These are phyloP conservation scores for Zymoseptoria crescenta DNA, from an alignment of 2,329 filamentous ascomycete genomes.

Conservation along the genomic window DNA sequence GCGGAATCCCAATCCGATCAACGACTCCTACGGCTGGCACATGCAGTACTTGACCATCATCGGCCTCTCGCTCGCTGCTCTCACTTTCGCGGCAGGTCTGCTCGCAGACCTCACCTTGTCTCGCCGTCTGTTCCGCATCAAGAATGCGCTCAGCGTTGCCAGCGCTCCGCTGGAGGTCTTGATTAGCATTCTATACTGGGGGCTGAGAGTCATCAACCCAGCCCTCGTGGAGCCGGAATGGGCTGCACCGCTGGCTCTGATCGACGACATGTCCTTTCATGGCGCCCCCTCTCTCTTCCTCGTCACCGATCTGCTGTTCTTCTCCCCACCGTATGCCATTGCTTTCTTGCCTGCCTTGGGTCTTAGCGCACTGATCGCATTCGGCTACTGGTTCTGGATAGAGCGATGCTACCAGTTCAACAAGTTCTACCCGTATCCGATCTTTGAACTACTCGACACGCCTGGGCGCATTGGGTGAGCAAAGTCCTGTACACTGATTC, in stretches of 20 bases:
- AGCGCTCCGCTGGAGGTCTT: constrained; percentile 63
- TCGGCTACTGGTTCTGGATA: constrained; percentile 69
- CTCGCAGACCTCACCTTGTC: constrained; percentile 57
- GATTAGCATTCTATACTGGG: constrained; percentile 67
- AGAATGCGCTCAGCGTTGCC: constrained; percentile 60
- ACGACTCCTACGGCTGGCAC: constrained; percentile 58
- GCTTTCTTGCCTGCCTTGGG: constrained; percentile 51
- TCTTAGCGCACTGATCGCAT: constrained; percentile 52
- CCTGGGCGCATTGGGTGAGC: constrained; percentile 51
- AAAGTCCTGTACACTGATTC: not conserved
- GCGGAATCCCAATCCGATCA: constrained; percentile 32
- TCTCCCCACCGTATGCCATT: constrained; percentile 67
- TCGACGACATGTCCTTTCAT: constrained; percentile 58
- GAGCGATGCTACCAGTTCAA: constrained; percentile 63
- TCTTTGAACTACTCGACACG: constrained; percentile 63
- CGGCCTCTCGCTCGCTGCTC: constrained; percentile 53
- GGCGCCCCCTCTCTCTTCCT: constrained; percentile 58
- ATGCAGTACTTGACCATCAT: constrained; percentile 69
- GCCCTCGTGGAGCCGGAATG: constrained; percentile 47
- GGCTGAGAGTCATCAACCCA: constrained; percentile 47
- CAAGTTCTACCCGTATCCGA: constrained; percentile 74
- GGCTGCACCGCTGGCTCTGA: constrained; percentile 34
- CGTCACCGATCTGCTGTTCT: constrained; percentile 55
- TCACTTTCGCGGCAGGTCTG: constrained; percentile 55
- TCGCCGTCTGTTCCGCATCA: constrained; percentile 52